Evolutionary conservation across 2,329 filamentous ascomycete species (phyloP).

Genomic region (Daldinia eschscholtzii): DNA sequence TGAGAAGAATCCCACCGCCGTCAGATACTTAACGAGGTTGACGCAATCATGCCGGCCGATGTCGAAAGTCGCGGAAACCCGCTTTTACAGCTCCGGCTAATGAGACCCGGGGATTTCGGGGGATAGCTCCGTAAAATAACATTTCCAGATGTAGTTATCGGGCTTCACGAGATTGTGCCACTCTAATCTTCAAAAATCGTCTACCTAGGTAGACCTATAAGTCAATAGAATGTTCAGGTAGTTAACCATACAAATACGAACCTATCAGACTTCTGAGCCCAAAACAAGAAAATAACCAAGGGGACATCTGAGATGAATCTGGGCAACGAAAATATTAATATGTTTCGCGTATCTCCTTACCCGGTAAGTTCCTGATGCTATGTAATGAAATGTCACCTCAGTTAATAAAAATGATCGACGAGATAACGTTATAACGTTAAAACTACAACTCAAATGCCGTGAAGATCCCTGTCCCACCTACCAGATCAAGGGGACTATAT

Average conservation of each 20-base stretch:
- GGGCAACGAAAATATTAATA: constrained; percentile 27
- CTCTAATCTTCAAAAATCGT: neutral
- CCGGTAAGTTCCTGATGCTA: constrained; percentile 27
- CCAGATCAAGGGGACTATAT: constrained; percentile 28
- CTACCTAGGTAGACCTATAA: neutral
- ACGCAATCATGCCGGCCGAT: constrained; percentile 39
- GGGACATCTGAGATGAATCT: constrained; percentile 17
- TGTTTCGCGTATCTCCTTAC: constrained; percentile 31
- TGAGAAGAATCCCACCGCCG: constrained; percentile 16
- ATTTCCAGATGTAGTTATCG: constrained; percentile 18
- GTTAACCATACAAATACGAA: neutral
- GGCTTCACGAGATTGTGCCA: constrained; percentile 11
- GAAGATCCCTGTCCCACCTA: constrained; percentile 29
- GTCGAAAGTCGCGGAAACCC: constrained; percentile 37
- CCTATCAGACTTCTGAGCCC: neutral
- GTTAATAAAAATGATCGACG: constrained; percentile 29
- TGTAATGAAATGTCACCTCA: constrained; percentile 21
- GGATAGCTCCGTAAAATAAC: constrained; percentile 27
- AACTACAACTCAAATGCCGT: constrained; percentile 21
- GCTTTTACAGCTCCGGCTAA: constrained; percentile 42
- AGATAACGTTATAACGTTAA: constrained; percentile 42
- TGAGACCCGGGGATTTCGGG: constrained; percentile 35
- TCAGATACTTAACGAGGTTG: constrained; percentile 31
- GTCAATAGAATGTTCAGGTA: neutral
- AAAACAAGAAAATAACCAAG: neutral